Conservation (phyloP, 1,139 yeast genomes). For the Magnusiomyces ingens region DNA sequence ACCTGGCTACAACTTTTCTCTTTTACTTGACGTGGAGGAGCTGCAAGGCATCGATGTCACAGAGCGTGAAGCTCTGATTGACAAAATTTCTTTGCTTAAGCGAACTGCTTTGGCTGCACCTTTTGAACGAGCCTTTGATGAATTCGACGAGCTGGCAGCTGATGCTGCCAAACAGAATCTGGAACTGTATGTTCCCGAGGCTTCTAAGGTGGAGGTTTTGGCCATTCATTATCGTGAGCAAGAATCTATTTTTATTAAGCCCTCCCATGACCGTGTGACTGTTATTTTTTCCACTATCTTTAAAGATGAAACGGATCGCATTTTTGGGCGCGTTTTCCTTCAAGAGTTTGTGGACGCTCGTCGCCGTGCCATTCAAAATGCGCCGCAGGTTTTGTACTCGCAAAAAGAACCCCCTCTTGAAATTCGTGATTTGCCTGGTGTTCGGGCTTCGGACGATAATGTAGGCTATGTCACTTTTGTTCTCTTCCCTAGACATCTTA, state of each 20-base stretch:
- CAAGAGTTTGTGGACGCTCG: slow-evolving; percentile 98
- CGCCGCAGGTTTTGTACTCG: slow-evolving; percentile 93
- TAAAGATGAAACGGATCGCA: slow-evolving; percentile 94
- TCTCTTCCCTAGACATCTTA: slow-evolving; percentile 63
- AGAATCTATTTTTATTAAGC: slow-evolving; percentile 84
- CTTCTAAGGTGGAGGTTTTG: slow-evolving; percentile 54
- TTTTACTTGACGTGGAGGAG: slow-evolving; percentile 55
- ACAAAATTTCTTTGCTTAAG: slow-evolving; percentile 65
- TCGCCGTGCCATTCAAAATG: slow-evolving; percentile 91
- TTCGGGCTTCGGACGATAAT: slow-evolving; percentile 27
- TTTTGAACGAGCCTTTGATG: slow-evolving; percentile 73
- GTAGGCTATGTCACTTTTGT: slow-evolving; percentile 43
- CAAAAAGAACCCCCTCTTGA: slow-evolving; percentile 92
- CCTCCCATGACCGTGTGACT: slow-evolving; percentile 93
- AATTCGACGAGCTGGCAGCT: slow-evolving; percentile 58
- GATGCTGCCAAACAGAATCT: slow-evolving; percentile 48
- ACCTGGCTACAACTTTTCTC: slow-evolving; percentile 74
- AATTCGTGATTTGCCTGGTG: slow-evolving; percentile 42
- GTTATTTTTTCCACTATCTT: slow-evolving; percentile 91
- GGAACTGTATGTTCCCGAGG: slow-evolving; percentile 44
- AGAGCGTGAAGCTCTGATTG: slow-evolving; percentile 47
- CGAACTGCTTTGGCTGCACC: slow-evolving; percentile 91
- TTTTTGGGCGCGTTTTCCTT: slow-evolving; percentile 88
- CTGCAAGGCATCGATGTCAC: slow-evolving; percentile 36
- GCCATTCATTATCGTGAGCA: slow-evolving; percentile 86